These are phyloP conservation scores for Penicillium longicatenatum DNA, from an alignment of 495 filamentous ascomycete genomes.

Conservation along the genomic window DNA sequence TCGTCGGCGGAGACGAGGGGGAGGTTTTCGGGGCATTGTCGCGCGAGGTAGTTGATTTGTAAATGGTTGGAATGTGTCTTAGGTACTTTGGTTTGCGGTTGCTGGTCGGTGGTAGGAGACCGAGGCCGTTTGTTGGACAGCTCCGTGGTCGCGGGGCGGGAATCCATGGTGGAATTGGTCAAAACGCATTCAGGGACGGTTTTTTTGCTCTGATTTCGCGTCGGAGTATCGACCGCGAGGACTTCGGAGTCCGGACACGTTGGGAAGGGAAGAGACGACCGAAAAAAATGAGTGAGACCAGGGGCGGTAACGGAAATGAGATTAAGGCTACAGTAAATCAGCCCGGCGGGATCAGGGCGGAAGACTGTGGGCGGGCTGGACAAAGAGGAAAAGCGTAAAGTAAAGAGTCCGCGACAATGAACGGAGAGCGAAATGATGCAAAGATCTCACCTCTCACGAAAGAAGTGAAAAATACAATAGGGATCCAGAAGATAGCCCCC, in stretches of 20 bases:
- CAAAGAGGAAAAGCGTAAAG: background rate
- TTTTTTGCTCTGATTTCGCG: background rate
- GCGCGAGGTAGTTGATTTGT: constrained; percentile 82
- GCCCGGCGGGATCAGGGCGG: background rate
- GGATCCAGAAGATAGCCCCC: background rate
- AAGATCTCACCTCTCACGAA: background rate
- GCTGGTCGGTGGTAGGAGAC: constrained; percentile 54
- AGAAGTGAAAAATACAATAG: background rate
- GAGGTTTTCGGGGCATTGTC: constrained; percentile 61
- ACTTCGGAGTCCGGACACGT: background rate
- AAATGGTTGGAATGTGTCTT: constrained; percentile 60
- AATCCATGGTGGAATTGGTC: constrained; percentile 38
- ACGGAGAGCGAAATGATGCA: background rate
- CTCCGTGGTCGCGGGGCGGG: constrained; percentile 38
- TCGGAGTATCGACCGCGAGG: background rate
- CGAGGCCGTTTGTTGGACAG: constrained; percentile 60
- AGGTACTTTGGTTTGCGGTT: constrained; percentile 51
- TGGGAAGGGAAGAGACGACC: background rate
- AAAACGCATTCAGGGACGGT: background rate
- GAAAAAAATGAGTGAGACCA: background rate
- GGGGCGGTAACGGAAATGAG: constrained; percentile 5
- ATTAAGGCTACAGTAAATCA: background rate
- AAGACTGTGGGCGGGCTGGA: background rate
- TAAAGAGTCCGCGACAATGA: background rate
- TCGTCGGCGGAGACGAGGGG: constrained; percentile 63